Evolutionary conservation across 306 rosid species (phyloP).

Genomic region (Trifolium fragiferum): DNA sequence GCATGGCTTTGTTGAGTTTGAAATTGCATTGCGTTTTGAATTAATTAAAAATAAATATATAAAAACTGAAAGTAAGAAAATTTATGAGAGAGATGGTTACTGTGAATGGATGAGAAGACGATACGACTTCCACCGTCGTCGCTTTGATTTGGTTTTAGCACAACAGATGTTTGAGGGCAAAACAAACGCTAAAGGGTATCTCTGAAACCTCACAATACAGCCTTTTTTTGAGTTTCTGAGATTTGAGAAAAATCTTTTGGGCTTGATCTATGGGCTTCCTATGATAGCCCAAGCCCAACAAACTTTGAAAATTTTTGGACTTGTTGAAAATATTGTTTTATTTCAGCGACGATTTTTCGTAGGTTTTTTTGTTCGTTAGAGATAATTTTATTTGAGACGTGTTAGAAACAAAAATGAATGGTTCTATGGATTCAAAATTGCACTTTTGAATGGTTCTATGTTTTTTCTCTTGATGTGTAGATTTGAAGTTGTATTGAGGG

Average conservation of each 20-base stretch:
- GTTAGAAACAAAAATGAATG: too few species aligned
- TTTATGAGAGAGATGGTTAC: constrained; percentile 37
- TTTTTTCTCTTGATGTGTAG: too few species aligned
- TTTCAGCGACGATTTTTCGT: too few species aligned
- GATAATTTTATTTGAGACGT: too few species aligned
- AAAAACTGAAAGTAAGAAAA: constrained; percentile 25
- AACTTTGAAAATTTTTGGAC: too few species aligned
- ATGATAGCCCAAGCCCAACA: too few species aligned
- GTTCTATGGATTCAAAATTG: too few species aligned
- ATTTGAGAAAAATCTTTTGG: neutral
- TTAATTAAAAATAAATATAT: constrained; percentile 19
- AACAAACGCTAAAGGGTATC: constrained; percentile 22
- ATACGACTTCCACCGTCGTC: constrained; percentile 71
- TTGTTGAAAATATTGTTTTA: too few species aligned
- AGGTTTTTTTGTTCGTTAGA: too few species aligned
- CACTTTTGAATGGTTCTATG: too few species aligned
- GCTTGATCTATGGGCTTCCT: neutral
- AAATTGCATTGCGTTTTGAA: constrained; percentile 47
- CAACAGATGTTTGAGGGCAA: constrained; percentile 47
- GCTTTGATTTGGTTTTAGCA: constrained; percentile 49
- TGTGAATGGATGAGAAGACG: constrained; percentile 57
- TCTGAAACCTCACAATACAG: neutral
- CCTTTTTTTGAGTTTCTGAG: constrained; percentile 8
- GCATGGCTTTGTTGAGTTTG: constrained; percentile 41
- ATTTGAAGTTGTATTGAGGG: neutral